These are phyloP conservation scores for Pisolithus microcarpus DNA, from an alignment of 768 basidiomycete genomes.

Conservation along the genomic window DNA sequence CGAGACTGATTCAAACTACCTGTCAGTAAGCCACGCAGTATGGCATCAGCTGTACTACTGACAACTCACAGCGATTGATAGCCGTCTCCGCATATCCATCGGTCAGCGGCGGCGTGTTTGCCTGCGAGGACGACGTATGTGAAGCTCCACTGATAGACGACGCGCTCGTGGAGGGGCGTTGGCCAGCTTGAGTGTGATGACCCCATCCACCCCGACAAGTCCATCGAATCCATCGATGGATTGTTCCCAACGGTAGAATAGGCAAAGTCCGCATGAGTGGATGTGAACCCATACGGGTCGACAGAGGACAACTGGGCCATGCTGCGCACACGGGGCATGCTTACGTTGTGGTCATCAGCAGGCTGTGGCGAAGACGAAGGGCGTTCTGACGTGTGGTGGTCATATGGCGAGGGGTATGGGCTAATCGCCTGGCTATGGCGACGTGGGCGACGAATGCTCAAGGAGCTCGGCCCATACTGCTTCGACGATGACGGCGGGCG, in stretches of 20 bases:
- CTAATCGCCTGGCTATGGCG: conserved; percentile 84
- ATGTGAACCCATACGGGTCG: conserved; percentile 57
- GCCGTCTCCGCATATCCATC: conserved; percentile 67
- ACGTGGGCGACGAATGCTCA: conserved; percentile 66
- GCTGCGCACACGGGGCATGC: conserved; percentile 69
- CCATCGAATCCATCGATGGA: conserved; percentile 31
- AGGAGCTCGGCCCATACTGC: conserved; percentile 43
- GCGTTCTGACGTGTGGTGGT: conserved; percentile 52
- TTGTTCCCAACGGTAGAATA: conserved; percentile 58
- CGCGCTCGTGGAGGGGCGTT: conserved; percentile 65
- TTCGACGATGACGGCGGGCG: conserved; percentile 65
- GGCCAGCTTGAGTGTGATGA: conserved; percentile 24
- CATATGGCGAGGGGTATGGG: conserved; percentile 81
- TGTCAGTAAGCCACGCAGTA: conserved; percentile 42
- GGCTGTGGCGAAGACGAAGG: conserved; percentile 70
- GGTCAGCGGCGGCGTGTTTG: conserved; percentile 69
- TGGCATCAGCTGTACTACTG: conserved; percentile 17
- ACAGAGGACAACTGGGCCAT: conserved; percentile 77
- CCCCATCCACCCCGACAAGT: conserved; percentile 39
- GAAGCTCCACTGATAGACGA: conserved; percentile 73
- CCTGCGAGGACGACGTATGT: conserved; percentile 72
- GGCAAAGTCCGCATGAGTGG: conserved; percentile 73
- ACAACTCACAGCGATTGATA: conserved; percentile 76
- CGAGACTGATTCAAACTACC: conserved; percentile 53
- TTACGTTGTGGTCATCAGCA: conserved; percentile 38